phyloP scores from a whole-genome alignment of 805 yeast genomes.

The Maudiozyma serrabonitensis region DNA sequence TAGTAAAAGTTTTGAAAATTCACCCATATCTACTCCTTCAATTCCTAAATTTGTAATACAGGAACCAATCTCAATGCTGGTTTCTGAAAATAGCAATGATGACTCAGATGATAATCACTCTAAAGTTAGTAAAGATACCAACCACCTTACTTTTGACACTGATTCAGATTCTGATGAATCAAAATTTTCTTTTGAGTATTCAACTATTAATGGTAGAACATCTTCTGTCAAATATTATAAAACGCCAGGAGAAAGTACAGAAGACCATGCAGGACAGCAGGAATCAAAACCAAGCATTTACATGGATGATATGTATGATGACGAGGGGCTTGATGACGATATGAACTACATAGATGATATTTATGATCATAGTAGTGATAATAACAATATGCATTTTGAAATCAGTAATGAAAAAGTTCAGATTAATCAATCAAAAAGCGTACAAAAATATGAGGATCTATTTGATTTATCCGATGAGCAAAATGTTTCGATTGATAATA shows the following conservation, averaged over 20 bases:
- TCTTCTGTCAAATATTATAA: constrained; percentile 44
- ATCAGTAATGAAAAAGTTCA: background rate
- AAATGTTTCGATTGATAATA: background rate
- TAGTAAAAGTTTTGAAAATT: background rate
- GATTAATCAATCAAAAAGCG: background rate
- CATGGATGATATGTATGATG: constrained; percentile 32
- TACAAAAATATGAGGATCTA: constrained; percentile 17
- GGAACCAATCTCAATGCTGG: constrained; percentile 1
- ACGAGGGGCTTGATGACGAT: constrained; percentile 36
- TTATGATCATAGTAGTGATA: constrained; percentile 14
- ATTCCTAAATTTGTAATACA: constrained; percentile 4
- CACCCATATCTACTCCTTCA: background rate
- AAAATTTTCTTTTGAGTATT: constrained; percentile 42
- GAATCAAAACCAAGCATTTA: constrained; percentile 19
- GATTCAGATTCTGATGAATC: constrained; percentile 20
- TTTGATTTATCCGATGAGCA: constrained; percentile 19
- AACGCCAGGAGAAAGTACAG: constrained; percentile 18
- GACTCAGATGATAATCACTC: constrained; percentile 1
- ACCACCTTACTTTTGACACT: constrained; percentile 1
- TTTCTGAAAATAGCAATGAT: background rate
- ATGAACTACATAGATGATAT: constrained; percentile 27
- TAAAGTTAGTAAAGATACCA: constrained; percentile 4
- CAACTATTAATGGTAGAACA: constrained; percentile 39
- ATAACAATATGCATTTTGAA: background rate
- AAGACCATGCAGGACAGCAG: constrained; percentile 7